These are phyloP conservation scores for Pseudozyma sp. DNA, from an alignment of 1,284 basidiomycete genomes.

Conservation along the genomic window DNA sequence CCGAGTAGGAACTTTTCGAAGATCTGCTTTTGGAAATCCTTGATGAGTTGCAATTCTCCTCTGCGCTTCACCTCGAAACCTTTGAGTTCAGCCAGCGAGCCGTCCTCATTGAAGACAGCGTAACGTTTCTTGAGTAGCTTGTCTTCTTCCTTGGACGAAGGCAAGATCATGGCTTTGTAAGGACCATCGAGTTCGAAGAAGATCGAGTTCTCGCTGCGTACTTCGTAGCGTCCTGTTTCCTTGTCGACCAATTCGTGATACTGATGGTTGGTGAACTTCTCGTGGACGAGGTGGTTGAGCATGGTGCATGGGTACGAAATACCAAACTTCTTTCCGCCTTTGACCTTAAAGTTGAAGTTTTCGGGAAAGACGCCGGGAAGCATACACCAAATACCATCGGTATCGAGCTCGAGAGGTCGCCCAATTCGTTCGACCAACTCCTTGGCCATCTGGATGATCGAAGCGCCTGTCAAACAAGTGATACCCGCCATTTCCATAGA, in stretches of 20 bases:
- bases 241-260: conserved; percentile 90
- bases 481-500: conserved; percentile 99
- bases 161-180: conserved; percentile 98
- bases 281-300: conserved; percentile 98
- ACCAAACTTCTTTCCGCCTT: conserved; percentile 85
- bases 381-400: conserved; percentile 99
- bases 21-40: conserved; percentile 98
- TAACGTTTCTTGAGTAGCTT: conserved; percentile 99
- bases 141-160: conserved; percentile 99
- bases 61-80: conserved; percentile 99
- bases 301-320: conserved; percentile 99
- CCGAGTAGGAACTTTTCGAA: conserved; percentile 98
- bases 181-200: conserved; percentile 99
- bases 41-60: conserved; percentile 98
- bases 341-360: conserved; percentile 94
- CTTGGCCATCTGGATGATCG: conserved; percentile 99
- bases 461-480: conserved; percentile 97
- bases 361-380: conserved; percentile 97
- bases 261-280: conserved; percentile 95
- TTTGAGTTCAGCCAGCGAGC: conserved; percentile 94
- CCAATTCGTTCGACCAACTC: conserved; percentile 95
- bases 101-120: conserved; percentile 99
- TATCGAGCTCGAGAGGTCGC: conserved; percentile 95
- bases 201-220: conserved; percentile 98
- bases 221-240: conserved; percentile 82